phyloP scores from a whole-genome alignment of 495 filamentous ascomycete genomes.

The Aspergillus haitiensis region DNA sequence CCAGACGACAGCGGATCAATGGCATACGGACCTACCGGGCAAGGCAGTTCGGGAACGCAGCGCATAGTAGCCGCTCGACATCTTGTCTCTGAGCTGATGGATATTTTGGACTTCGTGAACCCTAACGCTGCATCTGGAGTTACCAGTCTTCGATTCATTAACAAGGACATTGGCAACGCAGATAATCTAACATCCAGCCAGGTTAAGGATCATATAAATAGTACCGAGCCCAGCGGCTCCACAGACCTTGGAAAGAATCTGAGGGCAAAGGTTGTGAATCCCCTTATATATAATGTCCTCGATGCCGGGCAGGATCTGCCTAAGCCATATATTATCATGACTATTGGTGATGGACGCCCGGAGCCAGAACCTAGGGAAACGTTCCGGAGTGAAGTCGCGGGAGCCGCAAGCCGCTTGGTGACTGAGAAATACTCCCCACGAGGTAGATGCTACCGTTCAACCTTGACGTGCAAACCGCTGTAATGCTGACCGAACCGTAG shows the following conservation, averaged over 20 bases:
- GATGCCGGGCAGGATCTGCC: neutral
- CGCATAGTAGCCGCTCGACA: neutral
- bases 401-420: neutral
- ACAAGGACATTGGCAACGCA: conserved; percentile 5
- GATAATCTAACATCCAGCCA: neutral
- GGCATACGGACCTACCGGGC: neutral
- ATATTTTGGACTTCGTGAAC: neutral
- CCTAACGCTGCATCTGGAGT: neutral
- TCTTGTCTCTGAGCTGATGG: neutral
- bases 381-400: neutral
- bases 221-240: neutral
- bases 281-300: neutral
- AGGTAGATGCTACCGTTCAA: neutral
- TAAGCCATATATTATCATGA: neutral
- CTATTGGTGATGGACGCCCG: conserved; percentile 1
- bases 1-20: conserved; percentile 12
- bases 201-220: neutral
- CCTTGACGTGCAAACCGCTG: no score
- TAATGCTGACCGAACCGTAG: neutral
- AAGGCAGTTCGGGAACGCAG: neutral
- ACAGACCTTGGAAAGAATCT: conserved; percentile 7
- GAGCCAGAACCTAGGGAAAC: neutral
- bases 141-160: conserved; percentile 1
- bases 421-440: neutral
- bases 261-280: neutral